These are phyloP conservation scores for Tolypocladium pustulatum DNA, from an alignment of 2,329 filamentous ascomycete species.

Conservation along the genomic window DNA sequence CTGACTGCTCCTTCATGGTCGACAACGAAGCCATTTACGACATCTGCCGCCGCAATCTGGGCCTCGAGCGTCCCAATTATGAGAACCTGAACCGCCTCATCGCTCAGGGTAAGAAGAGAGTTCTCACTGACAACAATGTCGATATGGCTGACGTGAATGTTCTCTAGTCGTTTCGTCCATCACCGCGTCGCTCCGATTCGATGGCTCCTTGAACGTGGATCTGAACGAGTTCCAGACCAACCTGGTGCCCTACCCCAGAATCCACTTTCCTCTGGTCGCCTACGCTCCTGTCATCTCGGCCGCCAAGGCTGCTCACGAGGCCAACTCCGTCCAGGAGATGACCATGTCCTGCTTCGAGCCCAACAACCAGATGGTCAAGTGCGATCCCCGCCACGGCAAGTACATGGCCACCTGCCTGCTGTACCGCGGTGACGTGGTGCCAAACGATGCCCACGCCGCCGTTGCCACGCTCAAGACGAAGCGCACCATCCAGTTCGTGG, in stretches of 20 bases:
- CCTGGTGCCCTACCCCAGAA: conserved; percentile 95
- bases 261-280: conserved; percentile 97
- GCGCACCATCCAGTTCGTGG: conserved; percentile 97
- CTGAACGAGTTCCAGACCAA: conserved; percentile 99
- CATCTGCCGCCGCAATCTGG: conserved; percentile 96
- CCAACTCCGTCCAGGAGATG: conserved; percentile 97
- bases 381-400: conserved; percentile 95
- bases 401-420: conserved; percentile 99
- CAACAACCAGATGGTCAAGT: conserved; percentile 99
- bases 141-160: neutral
- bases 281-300: conserved; percentile 92
- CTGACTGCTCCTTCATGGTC: conserved; percentile 99
- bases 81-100: conserved; percentile 99
- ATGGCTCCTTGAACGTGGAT: conserved; percentile 97
- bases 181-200: conserved; percentile 95
- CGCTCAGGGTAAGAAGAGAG: conserved; percentile 61
- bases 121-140: neutral
- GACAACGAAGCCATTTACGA: conserved; percentile 99
- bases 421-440: conserved; percentile 96
- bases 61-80: conserved; percentile 94
- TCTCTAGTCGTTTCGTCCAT: conserved; percentile 85
- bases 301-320: conserved; percentile 92
- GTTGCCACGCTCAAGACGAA: conserved; percentile 98
- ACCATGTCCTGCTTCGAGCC: conserved; percentile 99
- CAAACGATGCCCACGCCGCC: conserved; percentile 86